These are phyloP conservation scores for Pelargonium fulgidum DNA, from an alignment of 441 rosid genomes.

Conservation along the genomic window DNA sequence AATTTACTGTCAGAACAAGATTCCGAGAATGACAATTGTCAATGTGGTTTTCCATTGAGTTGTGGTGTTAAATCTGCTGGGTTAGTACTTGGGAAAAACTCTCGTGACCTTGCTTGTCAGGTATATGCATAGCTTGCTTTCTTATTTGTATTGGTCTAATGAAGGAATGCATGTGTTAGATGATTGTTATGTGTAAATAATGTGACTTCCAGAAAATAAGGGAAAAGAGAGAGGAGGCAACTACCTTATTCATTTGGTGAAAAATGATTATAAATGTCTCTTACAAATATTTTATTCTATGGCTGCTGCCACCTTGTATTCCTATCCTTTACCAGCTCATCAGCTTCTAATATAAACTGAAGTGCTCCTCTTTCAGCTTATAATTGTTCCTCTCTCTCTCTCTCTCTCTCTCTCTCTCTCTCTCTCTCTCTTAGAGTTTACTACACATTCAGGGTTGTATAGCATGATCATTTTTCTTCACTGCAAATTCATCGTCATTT, in stretches of 20 bases:
- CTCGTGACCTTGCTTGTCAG: slow-evolving; percentile 92
- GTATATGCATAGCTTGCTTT: slow-evolving; percentile 27
- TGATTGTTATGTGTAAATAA: slow-evolving; percentile 5
- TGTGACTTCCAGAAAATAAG: neutral
- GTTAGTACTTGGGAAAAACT: slow-evolving; percentile 54
- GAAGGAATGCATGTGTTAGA: neutral
- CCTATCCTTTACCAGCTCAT: neutral
- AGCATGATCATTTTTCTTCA: too few species aligned
- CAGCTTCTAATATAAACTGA: neutral
- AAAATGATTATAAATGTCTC: neutral
- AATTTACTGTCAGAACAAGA: slow-evolving; percentile 69
- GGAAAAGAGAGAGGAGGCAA: neutral
- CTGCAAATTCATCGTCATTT: too few species aligned
- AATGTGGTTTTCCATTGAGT: slow-evolving; percentile 72
- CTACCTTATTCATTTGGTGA: neutral
- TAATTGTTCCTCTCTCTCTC: too few species aligned
- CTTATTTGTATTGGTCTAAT: slow-evolving; percentile 4
- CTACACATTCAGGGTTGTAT: too few species aligned
- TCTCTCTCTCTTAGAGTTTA: too few species aligned
- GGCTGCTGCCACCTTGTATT: neutral
- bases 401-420: too few species aligned
- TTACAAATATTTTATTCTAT: neutral
- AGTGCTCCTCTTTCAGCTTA: too few species aligned
- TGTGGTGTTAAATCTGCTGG: slow-evolving; percentile 47
- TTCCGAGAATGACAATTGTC: slow-evolving; percentile 30